These are phyloP conservation scores for Colletotrichum paranaense DNA, from an alignment of 2,329 filamentous ascomycete species.

Conservation along the genomic window DNA sequence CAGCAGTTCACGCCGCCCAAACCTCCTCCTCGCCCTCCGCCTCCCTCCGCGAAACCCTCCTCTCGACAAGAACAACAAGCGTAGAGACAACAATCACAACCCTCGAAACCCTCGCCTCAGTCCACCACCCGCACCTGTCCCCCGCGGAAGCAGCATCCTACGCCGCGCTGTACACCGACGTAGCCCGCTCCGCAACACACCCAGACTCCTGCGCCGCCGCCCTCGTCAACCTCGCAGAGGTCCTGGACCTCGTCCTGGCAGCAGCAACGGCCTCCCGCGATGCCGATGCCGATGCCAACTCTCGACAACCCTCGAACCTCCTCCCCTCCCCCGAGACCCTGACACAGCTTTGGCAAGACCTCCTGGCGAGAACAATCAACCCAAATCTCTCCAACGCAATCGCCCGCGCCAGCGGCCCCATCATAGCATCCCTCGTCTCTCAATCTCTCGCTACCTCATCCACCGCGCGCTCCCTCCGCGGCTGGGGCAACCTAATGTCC, in stretches of 20 bases:
- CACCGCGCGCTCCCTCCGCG: conserved; percentile 40
- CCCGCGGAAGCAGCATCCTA: conserved; percentile 41
- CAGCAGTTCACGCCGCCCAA: conserved; percentile 47
- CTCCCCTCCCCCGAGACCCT: conserved; percentile 50
- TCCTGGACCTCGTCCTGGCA: conserved; percentile 55
- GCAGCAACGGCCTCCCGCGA: neutral
- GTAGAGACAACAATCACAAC: conserved; percentile 50
- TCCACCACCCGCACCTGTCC: conserved; percentile 41
- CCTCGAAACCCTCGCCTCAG: conserved; percentile 50
- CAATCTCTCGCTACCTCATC: conserved; percentile 26
- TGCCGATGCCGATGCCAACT: neutral
- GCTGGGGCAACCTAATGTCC: conserved; percentile 63
- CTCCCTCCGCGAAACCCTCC: conserved; percentile 24
- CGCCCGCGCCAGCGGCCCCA: conserved; percentile 58
- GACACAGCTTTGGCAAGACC: conserved; percentile 52
- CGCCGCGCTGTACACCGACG: conserved; percentile 55
- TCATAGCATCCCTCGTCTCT: conserved; percentile 51
- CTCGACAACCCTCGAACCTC: conserved; percentile 37
- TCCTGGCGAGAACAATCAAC: conserved; percentile 53
- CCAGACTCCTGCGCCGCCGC: conserved; percentile 60
- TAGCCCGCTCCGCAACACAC: conserved; percentile 50
- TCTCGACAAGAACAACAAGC: conserved; percentile 34
- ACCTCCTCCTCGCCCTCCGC: neutral
- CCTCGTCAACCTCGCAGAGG: conserved; percentile 57
- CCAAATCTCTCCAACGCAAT: conserved; percentile 62